Evolutionary conservation across 441 rosid species (phyloP).

Genomic region (Populus trichocarpa): DNA sequence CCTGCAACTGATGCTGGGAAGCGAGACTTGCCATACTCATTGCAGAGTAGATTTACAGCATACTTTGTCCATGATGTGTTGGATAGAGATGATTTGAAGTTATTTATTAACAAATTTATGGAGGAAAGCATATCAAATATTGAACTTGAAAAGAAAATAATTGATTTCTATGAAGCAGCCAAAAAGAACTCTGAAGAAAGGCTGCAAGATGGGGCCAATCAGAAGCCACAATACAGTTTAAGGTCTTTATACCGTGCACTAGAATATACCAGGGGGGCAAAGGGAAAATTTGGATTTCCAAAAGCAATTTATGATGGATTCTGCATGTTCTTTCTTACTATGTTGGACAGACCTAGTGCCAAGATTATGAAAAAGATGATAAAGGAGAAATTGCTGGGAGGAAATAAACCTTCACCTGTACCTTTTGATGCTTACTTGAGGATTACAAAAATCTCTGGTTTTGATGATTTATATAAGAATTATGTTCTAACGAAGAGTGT

Average conservation of each 20-base stretch:
- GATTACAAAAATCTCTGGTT: conserved; percentile 22
- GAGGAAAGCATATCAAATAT: conserved; percentile 55
- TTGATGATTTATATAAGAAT: conserved; percentile 47
- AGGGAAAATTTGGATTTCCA: conserved; percentile 52
- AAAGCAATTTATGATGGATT: conserved; percentile 89
- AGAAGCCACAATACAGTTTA: conserved; percentile 96
- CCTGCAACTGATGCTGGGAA: conserved; percentile 99
- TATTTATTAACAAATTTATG: conserved; percentile 69
- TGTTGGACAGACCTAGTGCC: conserved; percentile 82
- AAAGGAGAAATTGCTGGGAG: conserved; percentile 44
- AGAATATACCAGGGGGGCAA: conserved; percentile 76
- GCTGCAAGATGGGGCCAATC: conserved; percentile 99
- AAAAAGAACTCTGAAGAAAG: conserved; percentile 79
- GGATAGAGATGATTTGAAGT: conserved; percentile 70
- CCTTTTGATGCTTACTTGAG: conserved; percentile 50
- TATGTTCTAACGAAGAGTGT: conserved; percentile 87
- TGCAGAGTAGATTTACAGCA: conserved; percentile 89
- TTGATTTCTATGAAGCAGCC: conserved; percentile 73
- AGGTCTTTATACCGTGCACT: conserved; percentile 93
- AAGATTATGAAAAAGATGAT: conserved; percentile 70
- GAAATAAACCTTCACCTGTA: conserved; percentile 35
- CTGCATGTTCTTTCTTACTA: conserved; percentile 86
- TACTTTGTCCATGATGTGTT: conserved; percentile 85
- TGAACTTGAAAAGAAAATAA: conserved; percentile 53
- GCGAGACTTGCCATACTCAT: conserved; percentile 76